These are phyloP conservation scores for Sporothrix sp. DNA, from an alignment of 2,329 filamentous ascomycete genomes.

Conservation along the genomic window DNA sequence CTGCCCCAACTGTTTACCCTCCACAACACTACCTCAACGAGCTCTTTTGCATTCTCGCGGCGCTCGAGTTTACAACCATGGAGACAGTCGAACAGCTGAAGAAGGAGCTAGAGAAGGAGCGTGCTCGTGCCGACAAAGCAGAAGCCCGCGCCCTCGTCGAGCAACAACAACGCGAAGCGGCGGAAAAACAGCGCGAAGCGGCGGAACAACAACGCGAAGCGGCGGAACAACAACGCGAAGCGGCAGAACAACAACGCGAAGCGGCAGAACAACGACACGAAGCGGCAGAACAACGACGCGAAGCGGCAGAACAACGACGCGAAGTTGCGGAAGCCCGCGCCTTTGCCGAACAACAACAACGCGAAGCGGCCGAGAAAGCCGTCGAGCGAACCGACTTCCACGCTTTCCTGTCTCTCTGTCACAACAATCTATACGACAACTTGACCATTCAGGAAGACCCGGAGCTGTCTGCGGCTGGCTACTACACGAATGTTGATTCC, in stretches of 20 bases:
- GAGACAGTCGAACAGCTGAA: neutral
- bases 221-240: neutral
- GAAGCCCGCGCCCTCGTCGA: neutral
- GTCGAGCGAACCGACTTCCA: slow-evolving; percentile 60
- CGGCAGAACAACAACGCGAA: too few relatives aligned
- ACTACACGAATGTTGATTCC: neutral
- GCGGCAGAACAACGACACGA: too few relatives aligned
- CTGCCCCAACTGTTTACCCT: too few relatives aligned
- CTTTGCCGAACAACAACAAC: slow-evolving; percentile 7
- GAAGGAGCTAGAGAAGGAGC: neutral
- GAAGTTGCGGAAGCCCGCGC: neutral
- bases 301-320: neutral
- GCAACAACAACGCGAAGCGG: neutral
- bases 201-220: neutral
- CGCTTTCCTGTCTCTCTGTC: slow-evolving; percentile 77
- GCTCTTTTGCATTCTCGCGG: neutral
- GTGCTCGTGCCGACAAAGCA: neutral
- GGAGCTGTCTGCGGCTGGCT: neutral
- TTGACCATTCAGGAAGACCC: neutral
- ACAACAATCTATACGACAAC: slow-evolving; percentile 34
- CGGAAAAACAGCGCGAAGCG: neutral
- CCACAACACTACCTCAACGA: too few relatives aligned
- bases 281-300: neutral
- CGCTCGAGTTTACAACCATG: neutral
- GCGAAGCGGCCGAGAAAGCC: slow-evolving; percentile 21